These are phyloP conservation scores for Pleurotus tuoliensis DNA, from an alignment of 768 basidiomycete genomes.

Conservation along the genomic window DNA sequence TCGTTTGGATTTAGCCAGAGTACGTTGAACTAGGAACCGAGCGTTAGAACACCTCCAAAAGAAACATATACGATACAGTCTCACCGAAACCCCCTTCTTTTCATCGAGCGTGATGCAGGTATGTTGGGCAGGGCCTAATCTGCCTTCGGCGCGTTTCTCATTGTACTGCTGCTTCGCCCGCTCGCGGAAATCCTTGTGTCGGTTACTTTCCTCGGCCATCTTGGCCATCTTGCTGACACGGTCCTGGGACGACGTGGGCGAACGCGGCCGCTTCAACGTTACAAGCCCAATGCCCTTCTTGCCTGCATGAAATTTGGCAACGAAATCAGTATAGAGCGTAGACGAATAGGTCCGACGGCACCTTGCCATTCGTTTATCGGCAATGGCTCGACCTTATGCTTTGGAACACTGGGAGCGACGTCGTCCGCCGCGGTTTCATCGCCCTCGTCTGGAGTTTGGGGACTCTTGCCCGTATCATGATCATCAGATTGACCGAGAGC, in stretches of 20 bases:
- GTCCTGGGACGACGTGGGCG: conserved; percentile 53
- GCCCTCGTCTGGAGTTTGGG: neutral
- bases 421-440: conserved; percentile 1
- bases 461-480: conserved; percentile 6
- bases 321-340: conserved; percentile 2
- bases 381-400: conserved; percentile 63
- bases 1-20: conserved; percentile 73
- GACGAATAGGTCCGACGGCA: conserved; percentile 19
- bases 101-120: conserved; percentile 79
- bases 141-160: conserved; percentile 68
- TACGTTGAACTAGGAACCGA: conserved; percentile 66
- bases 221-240: conserved; percentile 74
- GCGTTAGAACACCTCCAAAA: neutral
- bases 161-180: conserved; percentile 72
- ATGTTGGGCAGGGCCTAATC: conserved; percentile 63
- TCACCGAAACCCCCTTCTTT: conserved; percentile 59
- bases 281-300: conserved; percentile 66
- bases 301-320: conserved; percentile 39
- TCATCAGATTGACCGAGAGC: conserved; percentile 53
- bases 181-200: conserved; percentile 54
- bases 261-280: conserved; percentile 60
- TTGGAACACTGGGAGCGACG: neutral
- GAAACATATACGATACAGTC: conserved; percentile 18
- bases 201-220: conserved; percentile 59
- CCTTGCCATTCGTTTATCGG: conserved; percentile 82